Conservation (phyloP, 1,139 yeast species). For the Yamadazyma trypodendri region DNA sequence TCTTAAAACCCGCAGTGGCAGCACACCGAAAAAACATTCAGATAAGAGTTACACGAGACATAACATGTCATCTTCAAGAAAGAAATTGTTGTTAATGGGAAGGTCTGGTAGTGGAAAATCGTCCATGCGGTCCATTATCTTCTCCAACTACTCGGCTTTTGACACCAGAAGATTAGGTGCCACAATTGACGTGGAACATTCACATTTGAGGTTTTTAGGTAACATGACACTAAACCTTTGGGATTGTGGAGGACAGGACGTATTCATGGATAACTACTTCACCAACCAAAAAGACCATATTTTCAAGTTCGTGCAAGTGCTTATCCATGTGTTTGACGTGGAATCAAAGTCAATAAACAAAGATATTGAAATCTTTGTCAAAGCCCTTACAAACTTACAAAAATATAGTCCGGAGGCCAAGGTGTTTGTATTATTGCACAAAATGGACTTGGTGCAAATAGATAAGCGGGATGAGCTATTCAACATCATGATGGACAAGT, state of each 20-base stretch:
- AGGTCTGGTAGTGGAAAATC: conserved; percentile 97
- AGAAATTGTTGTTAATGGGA: conserved; percentile 63
- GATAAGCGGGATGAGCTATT: conserved; percentile 85
- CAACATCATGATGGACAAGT: conserved; percentile 76
- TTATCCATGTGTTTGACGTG: conserved; percentile 94
- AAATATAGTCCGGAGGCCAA: conserved; percentile 90
- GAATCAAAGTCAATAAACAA: conserved; percentile 89
- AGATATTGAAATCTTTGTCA: conserved; percentile 88
- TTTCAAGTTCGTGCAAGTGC: conserved; percentile 94
- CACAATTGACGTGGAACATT: conserved; percentile 96
- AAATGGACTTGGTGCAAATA: conserved; percentile 92
- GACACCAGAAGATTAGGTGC: conserved; percentile 96
- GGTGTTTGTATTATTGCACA: conserved; percentile 87
- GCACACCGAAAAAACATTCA: background rate
- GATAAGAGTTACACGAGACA: conserved; percentile 3
- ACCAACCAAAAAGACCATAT: conserved; percentile 86
- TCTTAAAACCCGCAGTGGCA: background rate
- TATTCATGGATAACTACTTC: conserved; percentile 91
- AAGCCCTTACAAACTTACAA: conserved; percentile 77
- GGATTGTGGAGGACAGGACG: conserved; percentile 99
- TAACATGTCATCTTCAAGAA: conserved; percentile 29
- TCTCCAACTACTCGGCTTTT: conserved; percentile 92
- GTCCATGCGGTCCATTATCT: conserved; percentile 94
- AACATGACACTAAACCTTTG: conserved; percentile 93
- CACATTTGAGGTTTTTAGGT: conserved; percentile 87